Conservation (phyloP, 2,329 filamentous ascomycete species). For the Chaetomiaceae sp. region DNA sequence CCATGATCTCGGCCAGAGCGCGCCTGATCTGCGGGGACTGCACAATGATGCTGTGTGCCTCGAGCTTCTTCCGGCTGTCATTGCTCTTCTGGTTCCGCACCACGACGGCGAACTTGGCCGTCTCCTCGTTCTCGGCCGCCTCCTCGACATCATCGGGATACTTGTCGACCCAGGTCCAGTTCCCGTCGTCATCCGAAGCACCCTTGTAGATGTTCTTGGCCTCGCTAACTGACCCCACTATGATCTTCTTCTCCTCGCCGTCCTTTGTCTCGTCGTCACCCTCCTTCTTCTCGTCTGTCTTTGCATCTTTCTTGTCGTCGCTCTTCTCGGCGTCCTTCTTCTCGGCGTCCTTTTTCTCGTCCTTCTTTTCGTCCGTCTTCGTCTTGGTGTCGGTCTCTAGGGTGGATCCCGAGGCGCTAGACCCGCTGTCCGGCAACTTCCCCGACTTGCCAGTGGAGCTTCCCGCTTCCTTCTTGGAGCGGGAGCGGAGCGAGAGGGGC, state of each 20-base stretch:
- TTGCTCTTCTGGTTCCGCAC: slow-evolving; percentile 54
- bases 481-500: slow-evolving; percentile 19
- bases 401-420: slow-evolving; percentile 18
- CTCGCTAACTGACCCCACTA: slow-evolving; percentile 36
- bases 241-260: slow-evolving; percentile 20
- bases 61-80: slow-evolving; percentile 56
- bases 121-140: slow-evolving; percentile 57
- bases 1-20: slow-evolving; percentile 50
- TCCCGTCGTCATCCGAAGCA: slow-evolving; percentile 45
- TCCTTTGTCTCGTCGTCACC: slow-evolving; percentile 4
- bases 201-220: slow-evolving; percentile 41
- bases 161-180: slow-evolving; percentile 52
- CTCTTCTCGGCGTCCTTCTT: slow-evolving; percentile 6
- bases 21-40: slow-evolving; percentile 59
- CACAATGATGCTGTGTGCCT: slow-evolving; percentile 59
- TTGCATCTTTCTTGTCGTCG: slow-evolving; percentile 17
- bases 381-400: slow-evolving; percentile 11
- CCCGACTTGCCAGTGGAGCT: slow-evolving; percentile 11
- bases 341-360: background rate
- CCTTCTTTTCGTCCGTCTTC: slow-evolving; percentile 3
- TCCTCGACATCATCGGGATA: slow-evolving; percentile 51
- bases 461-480: slow-evolving; percentile 18
- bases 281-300: slow-evolving; percentile 11
- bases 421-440: slow-evolving; percentile 16
- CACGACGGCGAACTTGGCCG: slow-evolving; percentile 57